Base-by-base conservation (phyloP, 2,329 filamentous ascomycete species). In the Alternaria brassicae region DNA sequence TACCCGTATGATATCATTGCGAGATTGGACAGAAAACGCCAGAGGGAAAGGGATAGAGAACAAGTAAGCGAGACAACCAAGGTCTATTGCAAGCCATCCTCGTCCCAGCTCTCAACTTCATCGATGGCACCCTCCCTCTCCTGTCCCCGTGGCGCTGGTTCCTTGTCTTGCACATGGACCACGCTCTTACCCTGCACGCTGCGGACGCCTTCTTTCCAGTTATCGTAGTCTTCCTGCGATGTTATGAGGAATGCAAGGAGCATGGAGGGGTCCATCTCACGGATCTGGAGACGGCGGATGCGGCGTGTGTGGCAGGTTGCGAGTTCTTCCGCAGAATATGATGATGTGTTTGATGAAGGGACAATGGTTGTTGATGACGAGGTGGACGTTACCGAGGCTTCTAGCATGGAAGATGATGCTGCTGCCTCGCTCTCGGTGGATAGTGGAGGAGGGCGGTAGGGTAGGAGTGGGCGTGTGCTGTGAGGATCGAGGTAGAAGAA, bases 251-350 rank as follows among this genome's bases (percentile, higher is more conserved):
- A 98, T 4, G 92, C 94, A 65, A 99, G 91, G 40, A 99, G 81
- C 95, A 99, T 99, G 72, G 93, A 97, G 0, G 95, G 95, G 71
- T 99, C 95, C 91, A 99, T 95, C 73, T 98, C 93, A 59, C 88
- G 88, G 48, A 99, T 85, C 67, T 95, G 89, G 28, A 99, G 84
- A 56, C 91, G 86, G 36, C 94, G 88, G 17, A 99, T 81, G 47
- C 94, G 89, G 50, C 91, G 86, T 0, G 93, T 98, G 75, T 99
- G 94, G 72, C 92, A 97, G 1, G 90, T 90, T 55, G 89, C 86
- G 15, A 97, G 76, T 58, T 98, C 93, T 68, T 91, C 89, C 7
- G 82, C 72, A 0, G 88, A 88, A 71, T 93, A 92, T 1, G 86
- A 79, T 6, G 80, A 77, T 32, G 40, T 7, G 4, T 28, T 47